These are phyloP conservation scores for Sugiyamaella pinicola DNA, from an alignment of 1,139 yeast genomes.

Conservation along the genomic window DNA sequence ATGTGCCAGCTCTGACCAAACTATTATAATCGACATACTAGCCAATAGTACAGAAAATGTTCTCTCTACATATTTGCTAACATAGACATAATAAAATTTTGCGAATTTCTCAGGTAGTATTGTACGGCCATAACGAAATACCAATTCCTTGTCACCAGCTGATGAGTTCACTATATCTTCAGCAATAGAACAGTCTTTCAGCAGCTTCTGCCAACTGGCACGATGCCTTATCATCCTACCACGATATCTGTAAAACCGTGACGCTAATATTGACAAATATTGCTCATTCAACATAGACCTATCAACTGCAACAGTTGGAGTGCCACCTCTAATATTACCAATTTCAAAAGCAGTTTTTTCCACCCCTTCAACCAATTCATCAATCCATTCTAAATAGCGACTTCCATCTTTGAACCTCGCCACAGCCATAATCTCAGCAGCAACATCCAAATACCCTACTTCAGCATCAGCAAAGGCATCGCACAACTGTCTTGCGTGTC, in stretches of 20 bases:
- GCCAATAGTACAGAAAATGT: conserved; percentile 47
- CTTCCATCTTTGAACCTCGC: conserved; percentile 43
- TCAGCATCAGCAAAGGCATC: conserved; percentile 69
- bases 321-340: conserved; percentile 23
- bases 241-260: conserved; percentile 34
- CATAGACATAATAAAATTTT: conserved; percentile 46
- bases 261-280: conserved; percentile 35
- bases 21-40: conserved; percentile 54
- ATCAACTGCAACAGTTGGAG: conserved; percentile 30
- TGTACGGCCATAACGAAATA: conserved; percentile 39
- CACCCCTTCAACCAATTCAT: conserved; percentile 38
- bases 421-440: conserved; percentile 60
- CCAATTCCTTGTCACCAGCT: conserved; percentile 27
- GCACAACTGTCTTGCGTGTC: conserved; percentile 57
- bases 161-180: conserved; percentile 40
- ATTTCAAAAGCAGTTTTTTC: conserved; percentile 25
- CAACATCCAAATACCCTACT: conserved; percentile 63
- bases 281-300: conserved; percentile 36
- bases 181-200: conserved; percentile 44
- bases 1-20: conserved; percentile 76
- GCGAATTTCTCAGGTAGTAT: conserved; percentile 45
- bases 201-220: conserved; percentile 46
- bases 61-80: conserved; percentile 53
- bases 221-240: conserved; percentile 41
- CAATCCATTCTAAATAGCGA: conserved; percentile 45